Conservation (phyloP, 2,329 filamentous ascomycete genomes). For the Mollisia scopiformis region DNA sequence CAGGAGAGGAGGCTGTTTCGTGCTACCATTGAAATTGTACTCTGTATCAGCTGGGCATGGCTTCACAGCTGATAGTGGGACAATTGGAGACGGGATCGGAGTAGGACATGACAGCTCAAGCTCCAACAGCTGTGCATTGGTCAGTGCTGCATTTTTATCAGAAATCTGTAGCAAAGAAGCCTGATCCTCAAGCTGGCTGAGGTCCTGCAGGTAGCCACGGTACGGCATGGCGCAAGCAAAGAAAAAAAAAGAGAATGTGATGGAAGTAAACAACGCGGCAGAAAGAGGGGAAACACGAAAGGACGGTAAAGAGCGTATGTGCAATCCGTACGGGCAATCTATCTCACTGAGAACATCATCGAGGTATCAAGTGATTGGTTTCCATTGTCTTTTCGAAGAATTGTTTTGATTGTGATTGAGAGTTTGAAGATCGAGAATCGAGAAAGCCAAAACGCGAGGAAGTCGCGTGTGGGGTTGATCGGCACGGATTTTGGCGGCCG, state of each 20-base stretch:
- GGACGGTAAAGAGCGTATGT: not conserved
- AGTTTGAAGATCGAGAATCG: not conserved
- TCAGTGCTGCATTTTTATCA: slow-evolving; percentile 1
- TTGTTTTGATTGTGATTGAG: slow-evolving; percentile 1
- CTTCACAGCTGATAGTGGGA: not conserved
- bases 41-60: not conserved
- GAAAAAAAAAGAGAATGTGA: not conserved
- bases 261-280: not conserved
- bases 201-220: slow-evolving; percentile 19
- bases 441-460: not conserved
- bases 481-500: too few species aligned
- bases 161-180: slow-evolving; percentile 25
- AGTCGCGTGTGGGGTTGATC: not conserved
- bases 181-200: slow-evolving; percentile 18
- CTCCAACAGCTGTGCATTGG: not conserved
- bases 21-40: too few species aligned
- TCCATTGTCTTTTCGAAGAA: not conserved
- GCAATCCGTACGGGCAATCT: not conserved
- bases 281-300: not conserved
- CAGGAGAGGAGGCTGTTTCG: not conserved
- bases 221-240: slow-evolving; percentile 7
- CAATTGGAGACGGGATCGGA: not conserved
- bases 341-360: not conserved
- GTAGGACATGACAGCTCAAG: slow-evolving; percentile 4
- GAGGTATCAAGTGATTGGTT: not conserved